Evolutionary conservation across 805 yeast species (phyloP).

Genomic region (Torulaspora maleeae): DNA sequence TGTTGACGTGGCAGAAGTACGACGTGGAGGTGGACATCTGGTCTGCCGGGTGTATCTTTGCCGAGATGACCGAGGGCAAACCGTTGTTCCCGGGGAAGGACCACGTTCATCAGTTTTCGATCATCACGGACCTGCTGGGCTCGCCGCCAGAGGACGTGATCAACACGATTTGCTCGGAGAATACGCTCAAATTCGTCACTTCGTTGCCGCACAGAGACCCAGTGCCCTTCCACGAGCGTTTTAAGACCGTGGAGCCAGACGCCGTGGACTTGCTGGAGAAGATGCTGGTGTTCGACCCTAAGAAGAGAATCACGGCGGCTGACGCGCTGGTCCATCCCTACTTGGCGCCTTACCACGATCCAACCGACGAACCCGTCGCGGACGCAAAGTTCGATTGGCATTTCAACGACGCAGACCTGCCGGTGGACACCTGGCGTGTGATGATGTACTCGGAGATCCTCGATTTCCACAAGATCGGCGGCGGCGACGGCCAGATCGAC

Average conservation of each 20-base stretch:
- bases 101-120: constrained; percentile 96
- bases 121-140: constrained; percentile 92
- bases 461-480: constrained; percentile 90
- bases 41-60: constrained; percentile 96
- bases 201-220: constrained; percentile 91
- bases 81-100: constrained; percentile 98
- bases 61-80: constrained; percentile 96
- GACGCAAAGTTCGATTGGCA: constrained; percentile 95
- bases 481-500: constrained; percentile 35
- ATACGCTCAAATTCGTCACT: constrained; percentile 88
- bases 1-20: constrained; percentile 98
- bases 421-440: constrained; percentile 97
- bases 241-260: constrained; percentile 71
- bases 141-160: constrained; percentile 96
- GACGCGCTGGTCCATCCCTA: constrained; percentile 88
- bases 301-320: constrained; percentile 87
- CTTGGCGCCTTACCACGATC: constrained; percentile 93
- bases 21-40: constrained; percentile 96
- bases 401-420: constrained; percentile 94
- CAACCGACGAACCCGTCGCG: constrained; percentile 94
- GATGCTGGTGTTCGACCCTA: constrained; percentile 94
- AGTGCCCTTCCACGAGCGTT: constrained; percentile 78
- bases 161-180: constrained; percentile 92
- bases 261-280: constrained; percentile 84
- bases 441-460: constrained; percentile 98